Percentiles rank a stretch among this genome's conserved stretches.
phyloP scores from a whole-genome alignment of 163 green algal genomes.

The Chlamydomonas reinhardtii region DNA sequence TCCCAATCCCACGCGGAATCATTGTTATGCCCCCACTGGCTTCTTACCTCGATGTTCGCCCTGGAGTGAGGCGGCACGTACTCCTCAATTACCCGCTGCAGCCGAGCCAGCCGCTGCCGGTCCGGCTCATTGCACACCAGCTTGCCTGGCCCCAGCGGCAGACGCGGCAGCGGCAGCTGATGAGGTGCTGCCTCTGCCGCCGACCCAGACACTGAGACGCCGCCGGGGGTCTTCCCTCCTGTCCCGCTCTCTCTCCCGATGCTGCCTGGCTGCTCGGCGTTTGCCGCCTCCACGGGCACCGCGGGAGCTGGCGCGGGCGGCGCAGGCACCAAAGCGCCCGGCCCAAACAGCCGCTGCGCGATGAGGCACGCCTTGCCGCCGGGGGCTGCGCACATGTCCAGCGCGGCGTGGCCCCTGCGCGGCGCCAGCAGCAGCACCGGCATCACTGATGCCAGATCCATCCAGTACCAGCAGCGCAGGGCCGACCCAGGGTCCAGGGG shows the following conservation, averaged over 20 bases:
- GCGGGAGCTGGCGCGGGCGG: neutral
- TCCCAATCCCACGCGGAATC: no score
- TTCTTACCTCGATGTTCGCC: conserved; percentile 17
- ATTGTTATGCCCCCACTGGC: no score
- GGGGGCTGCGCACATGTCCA: conserved; percentile 88
- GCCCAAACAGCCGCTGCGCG: conserved; percentile 57
- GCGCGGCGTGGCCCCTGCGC: conserved; percentile 68
- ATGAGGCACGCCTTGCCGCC: conserved; percentile 83
- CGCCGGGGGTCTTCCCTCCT: neutral
- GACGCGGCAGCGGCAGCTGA: neutral
- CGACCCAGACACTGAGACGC: no score
- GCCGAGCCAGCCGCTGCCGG: conserved; percentile 29
- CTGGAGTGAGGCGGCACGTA: conserved; percentile 44
- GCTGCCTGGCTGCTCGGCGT: neutral
- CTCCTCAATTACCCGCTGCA: conserved; percentile 44
- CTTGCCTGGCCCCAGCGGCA: conserved; percentile 22
- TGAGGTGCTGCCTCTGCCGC: neutral
- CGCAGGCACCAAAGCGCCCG: neutral
- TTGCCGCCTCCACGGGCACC: neutral
- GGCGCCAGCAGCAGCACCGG: conserved; percentile 76
- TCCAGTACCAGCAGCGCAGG: conserved; percentile 61
- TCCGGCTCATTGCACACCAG: conserved; percentile 60
- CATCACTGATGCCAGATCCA: conserved; percentile 69
- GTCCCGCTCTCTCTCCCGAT: neutral
- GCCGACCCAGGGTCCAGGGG: conserved; percentile 1